These are phyloP conservation scores for Neurospora pannonica DNA, from an alignment of 495 filamentous ascomycete species.

Conservation along the genomic window DNA sequence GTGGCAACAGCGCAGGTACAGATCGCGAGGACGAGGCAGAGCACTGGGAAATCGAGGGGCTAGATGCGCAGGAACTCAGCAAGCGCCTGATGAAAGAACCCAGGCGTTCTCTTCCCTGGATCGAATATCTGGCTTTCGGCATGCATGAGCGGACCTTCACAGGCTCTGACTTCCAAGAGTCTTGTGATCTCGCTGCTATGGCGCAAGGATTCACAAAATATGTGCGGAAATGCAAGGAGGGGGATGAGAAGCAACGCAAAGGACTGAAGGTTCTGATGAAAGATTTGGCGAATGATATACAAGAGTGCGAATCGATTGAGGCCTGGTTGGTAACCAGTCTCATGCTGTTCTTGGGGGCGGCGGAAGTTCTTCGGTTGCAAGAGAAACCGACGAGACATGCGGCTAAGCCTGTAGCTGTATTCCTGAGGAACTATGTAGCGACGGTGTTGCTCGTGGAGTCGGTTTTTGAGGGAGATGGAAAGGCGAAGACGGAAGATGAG, in stretches of 20 bases:
- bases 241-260: background rate
- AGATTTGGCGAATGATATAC: background rate
- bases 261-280: background rate
- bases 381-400: background rate
- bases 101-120: background rate
- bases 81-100: background rate
- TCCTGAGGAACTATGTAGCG: background rate
- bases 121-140: background rate
- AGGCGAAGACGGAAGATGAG: background rate
- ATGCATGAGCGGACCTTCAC: background rate
- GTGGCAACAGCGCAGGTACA: background rate
- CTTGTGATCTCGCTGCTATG: background rate
- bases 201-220: background rate
- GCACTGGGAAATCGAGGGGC: background rate
- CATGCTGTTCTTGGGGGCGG: background rate
- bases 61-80: background rate
- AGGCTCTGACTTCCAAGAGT: background rate
- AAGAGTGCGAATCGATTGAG: background rate
- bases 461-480: background rate
- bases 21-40: background rate
- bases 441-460: background rate
- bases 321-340: background rate
- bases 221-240: background rate
- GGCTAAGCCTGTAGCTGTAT: background rate
- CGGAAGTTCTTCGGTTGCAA: background rate